phyloP scores from a whole-genome alignment of 2,329 filamentous ascomycete genomes.

The Phialemoniopsis sp. region DNA sequence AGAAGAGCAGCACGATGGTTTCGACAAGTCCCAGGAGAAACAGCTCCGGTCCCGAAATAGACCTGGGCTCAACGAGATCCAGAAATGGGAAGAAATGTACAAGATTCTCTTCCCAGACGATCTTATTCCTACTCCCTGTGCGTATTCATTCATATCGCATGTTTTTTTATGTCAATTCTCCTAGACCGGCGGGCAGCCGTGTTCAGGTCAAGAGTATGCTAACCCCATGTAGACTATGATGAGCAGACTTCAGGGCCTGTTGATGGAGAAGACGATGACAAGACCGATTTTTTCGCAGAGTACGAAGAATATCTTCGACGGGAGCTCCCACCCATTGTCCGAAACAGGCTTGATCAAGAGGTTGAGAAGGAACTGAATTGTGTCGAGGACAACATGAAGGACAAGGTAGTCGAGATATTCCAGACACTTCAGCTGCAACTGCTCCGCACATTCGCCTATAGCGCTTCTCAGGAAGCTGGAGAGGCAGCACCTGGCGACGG shows the following conservation, averaged over 20 bases:
- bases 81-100: constrained; percentile 19
- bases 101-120: constrained; percentile 13
- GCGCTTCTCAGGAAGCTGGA: too few relatives aligned
- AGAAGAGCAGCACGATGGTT: constrained; percentile 34
- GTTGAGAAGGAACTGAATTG: constrained; percentile 17
- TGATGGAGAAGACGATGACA: too few relatives aligned
- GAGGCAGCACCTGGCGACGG: too few relatives aligned
- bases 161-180: too few relatives aligned
- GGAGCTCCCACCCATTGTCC: constrained; percentile 25
- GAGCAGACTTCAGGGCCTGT: too few relatives aligned
- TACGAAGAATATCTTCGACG: constrained; percentile 19
- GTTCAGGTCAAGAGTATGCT: too few relatives aligned
- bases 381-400: constrained; percentile 16
- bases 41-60: constrained; percentile 13
- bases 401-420: constrained; percentile 16
- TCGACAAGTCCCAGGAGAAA: constrained; percentile 34
- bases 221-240: too few relatives aligned
- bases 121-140: constrained; percentile 7
- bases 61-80: constrained; percentile 6
- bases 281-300: constrained; percentile 3
- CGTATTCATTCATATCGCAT: too few relatives aligned
- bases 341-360: constrained; percentile 21
- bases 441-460: constrained; percentile 10
- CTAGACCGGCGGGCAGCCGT: too few relatives aligned
- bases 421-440: constrained; percentile 13